Evolutionary conservation across 495 filamentous ascomycete species (phyloP).

Genomic region (Hamigera avellanea): DNA sequence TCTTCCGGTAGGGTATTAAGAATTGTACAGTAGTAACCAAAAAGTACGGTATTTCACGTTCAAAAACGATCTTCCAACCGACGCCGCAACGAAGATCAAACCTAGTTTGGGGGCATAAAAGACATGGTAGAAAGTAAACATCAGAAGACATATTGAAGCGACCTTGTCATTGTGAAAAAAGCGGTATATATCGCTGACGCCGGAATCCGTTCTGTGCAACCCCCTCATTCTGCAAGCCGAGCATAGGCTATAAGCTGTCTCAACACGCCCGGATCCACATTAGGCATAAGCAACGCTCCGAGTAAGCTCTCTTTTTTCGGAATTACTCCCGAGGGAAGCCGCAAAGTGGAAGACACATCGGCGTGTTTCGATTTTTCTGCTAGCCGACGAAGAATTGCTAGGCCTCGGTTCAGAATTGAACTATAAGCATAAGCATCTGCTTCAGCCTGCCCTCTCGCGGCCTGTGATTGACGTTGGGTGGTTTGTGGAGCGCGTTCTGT

Average conservation of each 20-base stretch:
- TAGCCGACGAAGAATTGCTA: conserved; percentile 57
- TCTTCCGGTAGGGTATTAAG: conserved; percentile 25
- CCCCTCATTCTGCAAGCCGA: conserved; percentile 38
- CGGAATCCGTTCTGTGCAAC: no score
- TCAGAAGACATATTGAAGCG: conserved; percentile 14
- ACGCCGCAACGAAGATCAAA: conserved; percentile 8
- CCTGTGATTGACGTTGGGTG: conserved; percentile 20
- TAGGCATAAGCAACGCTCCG: conserved; percentile 50
- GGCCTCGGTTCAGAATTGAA: conserved; percentile 55
- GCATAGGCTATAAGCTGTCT: conserved; percentile 65
- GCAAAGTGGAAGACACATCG: conserved; percentile 28
- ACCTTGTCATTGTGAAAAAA: conserved; percentile 9
- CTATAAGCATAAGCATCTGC: conserved; percentile 34
- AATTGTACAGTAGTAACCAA: conserved; percentile 30
- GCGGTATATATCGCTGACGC: no score
- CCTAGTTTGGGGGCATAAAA: conserved; percentile 9
- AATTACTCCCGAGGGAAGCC: conserved; percentile 51
- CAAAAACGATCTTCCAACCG: conserved; percentile 15
- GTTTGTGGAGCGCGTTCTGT: conserved; percentile 38
- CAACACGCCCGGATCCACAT: conserved; percentile 48
- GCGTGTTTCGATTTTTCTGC: conserved; percentile 61
- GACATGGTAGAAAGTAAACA: conserved; percentile 13
- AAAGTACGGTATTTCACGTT: conserved; percentile 15
- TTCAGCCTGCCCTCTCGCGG: conserved; percentile 24
- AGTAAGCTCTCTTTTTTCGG: conserved; percentile 62